Evolutionary conservation across 495 filamentous ascomycete species (phyloP), one percentile per base, ranked within the genome.

Genomic region (Aeminium ludgeri): DNA sequence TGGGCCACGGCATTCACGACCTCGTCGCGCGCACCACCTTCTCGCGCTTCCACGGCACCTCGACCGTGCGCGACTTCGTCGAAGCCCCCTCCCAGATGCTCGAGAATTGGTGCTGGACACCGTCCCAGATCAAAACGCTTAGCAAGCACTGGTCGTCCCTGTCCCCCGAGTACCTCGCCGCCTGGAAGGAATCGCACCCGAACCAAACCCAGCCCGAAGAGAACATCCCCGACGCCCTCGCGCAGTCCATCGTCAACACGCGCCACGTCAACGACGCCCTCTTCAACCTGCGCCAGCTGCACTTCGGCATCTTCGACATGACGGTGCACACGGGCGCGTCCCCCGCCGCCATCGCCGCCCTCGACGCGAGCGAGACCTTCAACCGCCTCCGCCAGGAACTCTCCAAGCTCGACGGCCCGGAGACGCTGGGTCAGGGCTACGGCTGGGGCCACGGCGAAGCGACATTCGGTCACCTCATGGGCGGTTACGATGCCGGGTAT

Each of bases 101-200:
- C 2, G 78, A 82, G 60, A 80, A 81, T 58, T 82, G 78, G 78
- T 80, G 73, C 64, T 80, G 76, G 75, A 76, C 70, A 1, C 71
- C 76, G 3, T 69, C 68, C 3, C 76, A 80, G 54, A 67, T 82
- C 15, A 73, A 70, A 44, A 55, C 69, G n/a, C 60, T 80, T 16
- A 77, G 71, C 59, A 60, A 66, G 34, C 77, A 82, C 60, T 80
- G 76, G 58, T 70, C 73, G 4, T 66, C 68, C 46, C 59, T 79
- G 17, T 73, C 72, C 1, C 62, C 70, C 0, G 72, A 76, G 19
- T 78, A 79, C 52, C 59, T 63, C 23, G 48, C 58, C 13, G 65
- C 69, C 20, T 80, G 70, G 63, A 55, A 67, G 38, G 73, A 71
- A 38, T 54, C 62, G 34, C 57, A 50, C 18, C 55, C 53, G 19